Evolutionary conservation across 2,329 filamentous ascomycete species (phyloP).

Genomic region (Apiospora marii): DNA sequence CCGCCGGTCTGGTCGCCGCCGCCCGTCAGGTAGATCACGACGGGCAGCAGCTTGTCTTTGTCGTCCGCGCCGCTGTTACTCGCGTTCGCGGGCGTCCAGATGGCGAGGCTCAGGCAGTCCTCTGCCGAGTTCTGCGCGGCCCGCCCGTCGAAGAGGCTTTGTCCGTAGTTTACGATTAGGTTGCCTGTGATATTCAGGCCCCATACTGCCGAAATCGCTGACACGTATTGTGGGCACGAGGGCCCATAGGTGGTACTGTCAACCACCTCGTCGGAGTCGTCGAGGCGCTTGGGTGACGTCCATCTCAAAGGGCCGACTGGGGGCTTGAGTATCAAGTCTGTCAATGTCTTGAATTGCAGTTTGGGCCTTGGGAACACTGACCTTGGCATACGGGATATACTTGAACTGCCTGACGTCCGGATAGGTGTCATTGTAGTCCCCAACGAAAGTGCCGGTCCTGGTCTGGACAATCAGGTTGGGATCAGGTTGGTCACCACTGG

Average conservation of each 20-base stretch:
- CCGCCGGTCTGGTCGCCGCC: conserved; percentile 45
- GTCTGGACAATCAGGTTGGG: conserved; percentile 40
- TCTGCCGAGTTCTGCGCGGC: conserved; percentile 31
- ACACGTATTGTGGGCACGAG: conserved; percentile 46
- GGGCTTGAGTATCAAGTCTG: conserved; percentile 35
- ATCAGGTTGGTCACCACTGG: not conserved
- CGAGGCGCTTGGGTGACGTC: conserved; percentile 34
- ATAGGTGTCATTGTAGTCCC: conserved; percentile 41
- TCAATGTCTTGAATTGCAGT: not conserved
- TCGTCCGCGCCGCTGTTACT: not conserved
- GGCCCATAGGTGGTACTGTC: conserved; percentile 28
- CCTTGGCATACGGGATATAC: conserved; percentile 46
- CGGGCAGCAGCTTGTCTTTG: conserved; percentile 38
- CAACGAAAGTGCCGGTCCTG: conserved; percentile 44
- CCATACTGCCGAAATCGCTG: conserved; percentile 39
- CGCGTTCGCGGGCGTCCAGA: conserved; percentile 41
- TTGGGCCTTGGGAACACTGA: not conserved
- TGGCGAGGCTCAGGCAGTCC: conserved; percentile 47
- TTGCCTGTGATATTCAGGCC: conserved; percentile 41
- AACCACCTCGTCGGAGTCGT: conserved; percentile 32
- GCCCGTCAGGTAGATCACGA: conserved; percentile 44
- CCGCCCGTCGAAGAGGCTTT: conserved; percentile 37
- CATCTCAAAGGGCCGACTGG: conserved; percentile 33
- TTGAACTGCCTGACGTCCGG: conserved; percentile 48
- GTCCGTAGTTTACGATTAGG: conserved; percentile 42